Evolutionary conservation across 2,329 filamentous ascomycete species (phyloP).

Genomic region (Penicillium sp.): DNA sequence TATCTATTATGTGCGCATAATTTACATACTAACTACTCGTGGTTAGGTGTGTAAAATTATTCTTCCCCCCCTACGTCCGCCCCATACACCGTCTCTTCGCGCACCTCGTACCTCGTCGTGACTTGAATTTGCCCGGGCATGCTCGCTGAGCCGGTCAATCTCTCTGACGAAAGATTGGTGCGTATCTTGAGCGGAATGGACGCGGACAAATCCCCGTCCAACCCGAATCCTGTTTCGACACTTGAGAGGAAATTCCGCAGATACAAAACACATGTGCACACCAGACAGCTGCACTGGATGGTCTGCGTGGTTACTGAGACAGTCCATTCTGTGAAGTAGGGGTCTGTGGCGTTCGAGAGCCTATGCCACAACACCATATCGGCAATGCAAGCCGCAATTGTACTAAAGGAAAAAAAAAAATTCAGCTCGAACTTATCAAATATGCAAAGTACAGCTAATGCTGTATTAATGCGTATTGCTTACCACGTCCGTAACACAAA

Average conservation of each 20-base stretch:
- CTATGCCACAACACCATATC: slow-evolving; percentile 2
- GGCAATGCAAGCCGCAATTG: slow-evolving; percentile 2
- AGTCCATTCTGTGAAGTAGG: slow-evolving; percentile 1
- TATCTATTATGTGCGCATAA: background rate
- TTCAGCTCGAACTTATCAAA: background rate
- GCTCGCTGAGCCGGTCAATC: background rate
- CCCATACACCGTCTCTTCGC: background rate
- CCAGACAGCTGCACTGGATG: slow-evolving; percentile 3
- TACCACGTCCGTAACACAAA: slow-evolving; percentile 3
- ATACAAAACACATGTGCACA: slow-evolving; percentile 1
- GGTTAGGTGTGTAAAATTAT: background rate
- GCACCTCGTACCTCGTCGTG: slow-evolving; percentile 5
- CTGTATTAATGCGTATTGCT: slow-evolving; percentile 1
- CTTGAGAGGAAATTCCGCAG: background rate
- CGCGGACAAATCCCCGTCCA: slow-evolving; percentile 1
- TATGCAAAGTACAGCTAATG: background rate
- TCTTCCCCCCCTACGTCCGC: background rate
- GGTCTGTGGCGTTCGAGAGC: background rate
- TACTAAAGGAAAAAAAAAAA: background rate
- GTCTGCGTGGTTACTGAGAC: slow-evolving; percentile 2
- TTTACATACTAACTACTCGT: background rate
- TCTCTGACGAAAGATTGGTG: background rate
- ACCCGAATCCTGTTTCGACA: slow-evolving; percentile 1
- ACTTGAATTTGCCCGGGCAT: slow-evolving; percentile 2
- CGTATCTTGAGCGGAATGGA: background rate